Base-by-base conservation (phyloP, 2,329 filamentous ascomycete species). In the Claviceps fusiformis region DNA sequence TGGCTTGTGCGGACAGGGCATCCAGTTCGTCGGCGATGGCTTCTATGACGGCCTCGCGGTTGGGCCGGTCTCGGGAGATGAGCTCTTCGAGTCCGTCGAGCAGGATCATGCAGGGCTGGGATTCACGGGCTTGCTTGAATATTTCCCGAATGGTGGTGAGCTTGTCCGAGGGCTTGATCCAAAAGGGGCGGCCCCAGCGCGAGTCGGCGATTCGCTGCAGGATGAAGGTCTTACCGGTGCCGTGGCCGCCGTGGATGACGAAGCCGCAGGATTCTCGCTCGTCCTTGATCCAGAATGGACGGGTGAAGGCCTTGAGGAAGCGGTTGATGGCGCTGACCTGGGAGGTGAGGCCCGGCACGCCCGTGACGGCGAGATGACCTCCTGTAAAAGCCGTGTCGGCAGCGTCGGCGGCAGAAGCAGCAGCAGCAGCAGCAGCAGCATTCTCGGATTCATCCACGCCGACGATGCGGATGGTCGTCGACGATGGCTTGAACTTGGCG, bases 151-250 rank as follows among this genome's bases (percentile, higher is more conserved):
- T 76, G 1, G 78, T 75, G 0, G 79, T 63, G 3, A 79, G 68
- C 64, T 83, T 84, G 59, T 80, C 75, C 5, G 75, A 71, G 7
- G 73, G 71, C 54, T 78, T 73, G 54, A 91, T 72, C 54, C 73
- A 77, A 60, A 86, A 78, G 1, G 90, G 81, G 45, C 79, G 80
- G 27, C 80, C 81, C 87, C 89, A 95, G 56, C 77, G 78, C 0
- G 82, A 80, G 7, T 74, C 76, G 9, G 83, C 79, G 24, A 96
- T 75, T 37, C 80, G 79, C 17, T 85, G 68, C 1, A 96, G 72
- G 0, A 96, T 73, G 59, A 86, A 77, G 0, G 82, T 86, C 71
- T 96, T 96, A 29, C 92, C 92, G 0, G 88, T 95, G 11, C 92
- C 91, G 58, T 82, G 81, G 19, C 87, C 84, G 15, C 92, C 92